Percentiles rank a stretch among this genome's conserved stretches.
Evolutionary conservation across 2,329 filamentous ascomycete genomes (phyloP).

Genomic region (Alternaria postmessia): DNA sequence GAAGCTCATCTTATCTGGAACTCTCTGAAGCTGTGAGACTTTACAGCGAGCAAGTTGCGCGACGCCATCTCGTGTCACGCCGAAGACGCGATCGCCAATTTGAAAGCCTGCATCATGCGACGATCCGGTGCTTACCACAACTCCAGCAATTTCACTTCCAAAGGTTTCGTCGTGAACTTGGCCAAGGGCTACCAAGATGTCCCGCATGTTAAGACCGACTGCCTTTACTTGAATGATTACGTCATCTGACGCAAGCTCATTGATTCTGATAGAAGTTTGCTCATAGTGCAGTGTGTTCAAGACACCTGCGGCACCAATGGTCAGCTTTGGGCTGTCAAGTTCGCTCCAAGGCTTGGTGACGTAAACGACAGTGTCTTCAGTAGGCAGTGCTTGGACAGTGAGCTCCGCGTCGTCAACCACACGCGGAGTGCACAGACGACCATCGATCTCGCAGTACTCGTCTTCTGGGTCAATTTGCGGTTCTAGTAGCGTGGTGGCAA

Average conservation of each 20-base stretch:
- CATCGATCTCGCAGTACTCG: conserved; percentile 21
- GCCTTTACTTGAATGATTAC: conserved; percentile 28
- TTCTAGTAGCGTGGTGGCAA: conserved; percentile 1
- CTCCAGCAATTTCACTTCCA: conserved; percentile 27
- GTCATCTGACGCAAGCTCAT: conserved; percentile 15
- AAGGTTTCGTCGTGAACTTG: conserved; percentile 28
- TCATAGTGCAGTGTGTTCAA: conserved; percentile 28
- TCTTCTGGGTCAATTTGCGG: conserved; percentile 14
- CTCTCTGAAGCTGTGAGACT: conserved; percentile 18
- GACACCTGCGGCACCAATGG: conserved; percentile 20
- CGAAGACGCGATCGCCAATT: conserved; percentile 20
- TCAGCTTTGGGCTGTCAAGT: conserved; percentile 15
- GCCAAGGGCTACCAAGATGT: conserved; percentile 34
- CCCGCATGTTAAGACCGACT: conserved; percentile 28
- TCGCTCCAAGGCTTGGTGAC: conserved; percentile 27
- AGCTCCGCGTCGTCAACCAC: conserved; percentile 17
- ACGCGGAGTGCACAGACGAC: conserved; percentile 11
- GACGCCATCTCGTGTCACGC: conserved; percentile 15
- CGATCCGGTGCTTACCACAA: conserved; percentile 14
- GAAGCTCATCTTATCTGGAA: conserved; percentile 15
- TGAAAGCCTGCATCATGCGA: not conserved
- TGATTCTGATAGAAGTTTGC: not conserved
- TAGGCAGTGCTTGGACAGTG: conserved; percentile 1
- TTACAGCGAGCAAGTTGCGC: conserved; percentile 13
- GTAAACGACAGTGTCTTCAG: not conserved